Evolutionary conservation across 495 filamentous ascomycete genomes (phyloP).

Genomic region (Penicilliopsis zonata): DNA sequence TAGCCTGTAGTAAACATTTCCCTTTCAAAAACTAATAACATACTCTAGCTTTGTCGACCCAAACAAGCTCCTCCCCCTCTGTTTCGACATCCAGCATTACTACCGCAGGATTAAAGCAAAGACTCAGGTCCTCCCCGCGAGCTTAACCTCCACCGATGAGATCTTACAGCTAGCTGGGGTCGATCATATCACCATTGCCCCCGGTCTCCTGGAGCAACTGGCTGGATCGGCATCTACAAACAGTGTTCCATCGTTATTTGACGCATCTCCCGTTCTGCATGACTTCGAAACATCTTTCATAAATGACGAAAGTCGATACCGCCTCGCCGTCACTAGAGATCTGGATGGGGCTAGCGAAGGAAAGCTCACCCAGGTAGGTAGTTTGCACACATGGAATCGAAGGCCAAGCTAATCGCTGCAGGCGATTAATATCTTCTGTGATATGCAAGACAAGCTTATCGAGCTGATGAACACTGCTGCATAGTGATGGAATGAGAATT

Average conservation of each 20-base stretch:
- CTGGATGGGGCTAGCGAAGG: constrained; percentile 34
- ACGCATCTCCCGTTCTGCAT: constrained; percentile 9
- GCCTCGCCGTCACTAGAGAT: constrained; percentile 37
- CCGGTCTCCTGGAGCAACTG: constrained; percentile 35
- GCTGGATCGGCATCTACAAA: constrained; percentile 18
- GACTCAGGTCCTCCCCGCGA: constrained; percentile 45
- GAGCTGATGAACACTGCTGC: constrained; percentile 29
- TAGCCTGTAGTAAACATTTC: too few species aligned
- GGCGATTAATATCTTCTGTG: constrained; percentile 50
- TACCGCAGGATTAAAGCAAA: constrained; percentile 26
- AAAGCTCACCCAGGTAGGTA: constrained; percentile 38
- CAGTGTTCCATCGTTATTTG: constrained; percentile 24
- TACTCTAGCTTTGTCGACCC: constrained; percentile 21
- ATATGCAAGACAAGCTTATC: constrained; percentile 44
- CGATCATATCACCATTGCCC: constrained; percentile 44
- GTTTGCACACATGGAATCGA: constrained; percentile 1
- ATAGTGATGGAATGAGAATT: too few species aligned
- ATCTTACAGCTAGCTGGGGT: constrained; percentile 45
- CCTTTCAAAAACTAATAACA: not conserved
- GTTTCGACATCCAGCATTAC: constrained; percentile 39
- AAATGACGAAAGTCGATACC: constrained; percentile 32
- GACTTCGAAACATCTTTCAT: too few species aligned
- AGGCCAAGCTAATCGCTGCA: constrained; percentile 3
- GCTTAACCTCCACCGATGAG: constrained; percentile 42
- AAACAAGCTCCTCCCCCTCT: constrained; percentile 33